Evolutionary conservation across 768 basidiomycete genomes (phyloP), one percentile per base, ranked within the genome.

Genomic region (Pisolithus microcarpus): DNA sequence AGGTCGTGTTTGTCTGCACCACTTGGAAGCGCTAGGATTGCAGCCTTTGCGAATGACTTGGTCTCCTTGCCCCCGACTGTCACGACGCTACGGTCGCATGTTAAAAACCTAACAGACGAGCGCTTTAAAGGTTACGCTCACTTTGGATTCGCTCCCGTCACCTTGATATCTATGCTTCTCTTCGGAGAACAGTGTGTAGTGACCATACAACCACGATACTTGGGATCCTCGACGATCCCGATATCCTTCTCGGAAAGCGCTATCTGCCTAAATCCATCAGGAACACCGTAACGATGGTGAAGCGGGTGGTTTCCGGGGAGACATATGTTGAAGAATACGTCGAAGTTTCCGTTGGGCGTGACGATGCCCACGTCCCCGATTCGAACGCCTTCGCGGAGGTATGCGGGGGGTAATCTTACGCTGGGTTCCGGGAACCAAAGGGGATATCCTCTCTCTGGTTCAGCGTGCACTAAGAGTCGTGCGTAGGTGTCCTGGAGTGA

Each of bases 341-440:
- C 56, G 39, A 71, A 59, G 6, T 2, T 21, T 19, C 69, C 70
- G 23, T 56, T 42, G 4, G 51, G 47, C 3, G 52, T 55, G 21
- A 70, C 45, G 34, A 63, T 54, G 7, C 66, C 66, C 4, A 72
- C 65, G 49, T 72, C 70, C 1, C 70, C 70, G 10, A 72, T 67
- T 38, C 55, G 58, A 23, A 66, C 50, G 1, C 68, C 68, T 11
- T 59, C 48, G 5, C 50, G 42, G 13, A 52, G 51, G 37, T 70
- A 66, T 10, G 51, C 49, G 13, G 45, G 30, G 3, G 65, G 63
- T 7, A 67, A 55, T 10, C 36, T 38, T 16, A 21, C 40, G 37
- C 61, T 53, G 1, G 62, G 61, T 9, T 64, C 61, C 1, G 69
- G 69, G 23, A 56, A 53, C 63, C 64, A 66, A 8, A 69, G 52